These are phyloP conservation scores for Logfia minima DNA, from an alignment of 129 eudicot species.

Conservation along the genomic window DNA sequence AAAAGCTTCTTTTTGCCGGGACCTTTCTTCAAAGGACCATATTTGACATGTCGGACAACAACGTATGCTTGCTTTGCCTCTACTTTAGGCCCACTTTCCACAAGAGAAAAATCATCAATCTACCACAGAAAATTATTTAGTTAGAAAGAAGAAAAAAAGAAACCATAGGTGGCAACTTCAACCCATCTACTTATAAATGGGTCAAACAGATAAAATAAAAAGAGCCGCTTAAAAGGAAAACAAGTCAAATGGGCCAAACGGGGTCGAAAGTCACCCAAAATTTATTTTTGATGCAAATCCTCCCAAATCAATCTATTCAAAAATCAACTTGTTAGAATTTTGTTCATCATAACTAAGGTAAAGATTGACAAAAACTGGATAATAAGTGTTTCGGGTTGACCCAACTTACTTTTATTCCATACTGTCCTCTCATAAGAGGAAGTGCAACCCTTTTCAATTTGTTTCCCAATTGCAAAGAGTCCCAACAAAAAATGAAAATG, in stretches of 20 bases:
- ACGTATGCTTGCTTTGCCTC: constrained; percentile 60
- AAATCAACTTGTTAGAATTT: not conserved
- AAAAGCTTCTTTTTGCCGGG: constrained; percentile 40
- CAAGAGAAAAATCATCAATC: constrained; percentile 59
- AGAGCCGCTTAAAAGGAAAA: not conserved
- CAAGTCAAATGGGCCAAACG: not conserved
- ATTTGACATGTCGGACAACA: constrained; percentile 67
- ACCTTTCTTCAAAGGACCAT: constrained; percentile 69
- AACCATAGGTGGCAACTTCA: not conserved
- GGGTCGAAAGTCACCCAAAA: not conserved
- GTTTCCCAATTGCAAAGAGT: not conserved
- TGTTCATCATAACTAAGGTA: not conserved
- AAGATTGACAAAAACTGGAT: not conserved
- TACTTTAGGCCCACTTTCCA: constrained; percentile 64
- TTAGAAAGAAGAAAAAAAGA: not conserved
- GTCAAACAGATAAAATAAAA: not conserved
- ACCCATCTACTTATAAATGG: not conserved
- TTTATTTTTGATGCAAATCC: not conserved
- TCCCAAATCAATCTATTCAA: not conserved
- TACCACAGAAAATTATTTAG: constrained; percentile 25
- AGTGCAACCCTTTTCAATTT: not conserved
- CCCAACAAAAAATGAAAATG: not conserved
- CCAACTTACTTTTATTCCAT: no score
- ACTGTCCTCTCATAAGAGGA: no score
- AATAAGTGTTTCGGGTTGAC: not conserved